phyloP scores from a whole-genome alignment of 1,139 yeast species.

The Geotrichum carabidarum region DNA sequence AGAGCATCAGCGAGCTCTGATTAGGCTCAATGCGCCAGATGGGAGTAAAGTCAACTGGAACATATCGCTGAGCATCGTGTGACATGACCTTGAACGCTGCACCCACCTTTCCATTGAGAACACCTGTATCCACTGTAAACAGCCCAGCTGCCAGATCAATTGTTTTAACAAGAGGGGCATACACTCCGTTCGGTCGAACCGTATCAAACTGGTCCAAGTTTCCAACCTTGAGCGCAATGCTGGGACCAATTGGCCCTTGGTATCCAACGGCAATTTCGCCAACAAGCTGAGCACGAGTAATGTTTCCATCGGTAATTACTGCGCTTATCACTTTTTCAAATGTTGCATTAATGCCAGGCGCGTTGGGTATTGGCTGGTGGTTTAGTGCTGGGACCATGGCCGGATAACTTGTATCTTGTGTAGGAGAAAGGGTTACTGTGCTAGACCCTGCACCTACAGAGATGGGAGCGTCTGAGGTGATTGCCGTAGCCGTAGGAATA shows the following conservation, averaged over 20 bases:
- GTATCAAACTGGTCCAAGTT: conserved; percentile 20
- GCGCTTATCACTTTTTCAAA: conserved; percentile 77
- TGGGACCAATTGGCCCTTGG: conserved; percentile 29
- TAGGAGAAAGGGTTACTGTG: neutral
- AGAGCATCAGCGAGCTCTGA: conserved; percentile 79
- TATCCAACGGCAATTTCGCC: conserved; percentile 80
- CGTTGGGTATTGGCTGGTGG: conserved; percentile 49
- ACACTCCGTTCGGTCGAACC: conserved; percentile 25
- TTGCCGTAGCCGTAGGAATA: neutral
- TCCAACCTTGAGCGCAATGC: conserved; percentile 16
- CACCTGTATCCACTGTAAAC: conserved; percentile 22
- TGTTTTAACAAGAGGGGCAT: conserved; percentile 19
- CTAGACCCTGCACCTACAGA: neutral
- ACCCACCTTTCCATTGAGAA: conserved; percentile 42
- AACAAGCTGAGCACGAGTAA: conserved; percentile 54
- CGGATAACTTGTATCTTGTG: neutral
- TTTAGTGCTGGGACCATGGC: neutral
- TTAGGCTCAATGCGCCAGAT: conserved; percentile 82
- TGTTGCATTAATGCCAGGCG: conserved; percentile 64
- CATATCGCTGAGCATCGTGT: conserved; percentile 37
- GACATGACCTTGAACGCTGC: conserved; percentile 57
- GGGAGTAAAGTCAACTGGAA: conserved; percentile 70
- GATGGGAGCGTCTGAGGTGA: neutral
- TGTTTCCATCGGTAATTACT: conserved; percentile 58
- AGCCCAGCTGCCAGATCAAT: conserved; percentile 20